Evolutionary conservation across 805 yeast genomes (phyloP).

Genomic region (Maudiozyma saulgeensis): DNA sequence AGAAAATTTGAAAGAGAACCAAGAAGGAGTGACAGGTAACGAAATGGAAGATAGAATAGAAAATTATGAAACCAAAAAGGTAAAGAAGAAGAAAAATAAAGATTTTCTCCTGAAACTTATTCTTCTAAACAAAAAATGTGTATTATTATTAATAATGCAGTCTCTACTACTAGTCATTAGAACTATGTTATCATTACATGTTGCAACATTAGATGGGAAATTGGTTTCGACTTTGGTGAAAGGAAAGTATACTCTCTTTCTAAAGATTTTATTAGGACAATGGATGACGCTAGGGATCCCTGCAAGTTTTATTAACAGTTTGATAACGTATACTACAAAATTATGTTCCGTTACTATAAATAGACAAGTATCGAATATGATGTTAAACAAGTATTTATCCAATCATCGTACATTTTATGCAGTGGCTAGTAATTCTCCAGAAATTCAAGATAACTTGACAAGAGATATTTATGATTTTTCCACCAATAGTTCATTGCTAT

Average conservation of each 20-base stretch:
- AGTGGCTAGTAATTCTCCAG: conserved; percentile 13
- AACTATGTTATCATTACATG: conserved; percentile 67
- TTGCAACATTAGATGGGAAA: conserved; percentile 79
- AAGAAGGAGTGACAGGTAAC: conserved; percentile 3
- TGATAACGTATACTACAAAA: conserved; percentile 52
- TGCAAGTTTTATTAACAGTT: conserved; percentile 68
- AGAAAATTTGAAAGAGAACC: conserved; percentile 4
- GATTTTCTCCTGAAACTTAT: conserved; percentile 22
- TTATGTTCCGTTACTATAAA: conserved; percentile 52
- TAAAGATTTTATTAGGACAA: conserved; percentile 45
- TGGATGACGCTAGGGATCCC: conserved; percentile 88
- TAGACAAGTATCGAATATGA: conserved; percentile 49
- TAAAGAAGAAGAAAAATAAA: background rate
- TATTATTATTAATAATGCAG: conserved; percentile 38
- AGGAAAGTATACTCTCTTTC: conserved; percentile 55
- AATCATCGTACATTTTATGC: conserved; percentile 31
- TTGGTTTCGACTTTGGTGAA: conserved; percentile 74
- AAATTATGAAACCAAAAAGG: background rate
- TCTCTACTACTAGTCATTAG: conserved; percentile 51
- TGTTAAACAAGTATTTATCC: conserved; percentile 66
- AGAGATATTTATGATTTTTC: conserved; percentile 72
- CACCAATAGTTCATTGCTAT: conserved; percentile 58
- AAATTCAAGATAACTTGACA: conserved; percentile 38
- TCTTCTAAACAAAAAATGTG: conserved; percentile 22
- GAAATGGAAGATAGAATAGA: background rate